These are phyloP conservation scores for Lentinula boryana DNA, from an alignment of 768 basidiomycete genomes.

Conservation along the genomic window DNA sequence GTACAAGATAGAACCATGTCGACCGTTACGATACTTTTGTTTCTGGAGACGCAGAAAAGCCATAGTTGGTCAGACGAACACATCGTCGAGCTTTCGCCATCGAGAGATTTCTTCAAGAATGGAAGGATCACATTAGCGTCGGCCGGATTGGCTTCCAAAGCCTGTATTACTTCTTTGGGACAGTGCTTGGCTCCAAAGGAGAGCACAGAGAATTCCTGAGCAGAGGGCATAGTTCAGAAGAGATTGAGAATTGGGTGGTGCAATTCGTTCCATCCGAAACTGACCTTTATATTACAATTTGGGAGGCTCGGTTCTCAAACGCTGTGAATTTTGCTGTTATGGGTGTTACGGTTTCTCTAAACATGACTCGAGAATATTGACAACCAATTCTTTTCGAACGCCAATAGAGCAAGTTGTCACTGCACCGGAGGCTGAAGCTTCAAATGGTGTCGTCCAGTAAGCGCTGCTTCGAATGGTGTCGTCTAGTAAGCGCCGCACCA, in stretches of 20 bases:
- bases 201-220: background rate
- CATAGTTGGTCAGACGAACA: conserved; percentile 22
- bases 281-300: too few species aligned
- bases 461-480: background rate
- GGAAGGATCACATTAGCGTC: conserved; percentile 22
- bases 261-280: too few species aligned
- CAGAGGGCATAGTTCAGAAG: background rate
- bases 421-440: background rate
- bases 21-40: conserved; percentile 17
- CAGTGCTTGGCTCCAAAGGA: background rate
- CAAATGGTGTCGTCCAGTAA: background rate
- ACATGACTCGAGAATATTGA: background rate
- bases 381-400: background rate
- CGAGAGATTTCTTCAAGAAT: conserved; percentile 9
- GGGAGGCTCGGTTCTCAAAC: background rate
- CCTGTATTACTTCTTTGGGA: background rate
- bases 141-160: conserved; percentile 15
- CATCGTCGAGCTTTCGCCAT: conserved; percentile 6
- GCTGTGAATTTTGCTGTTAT: background rate
- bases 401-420: too few species aligned
- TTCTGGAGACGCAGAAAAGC: conserved; percentile 23
- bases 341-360: background rate
- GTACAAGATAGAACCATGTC: conserved; percentile 59
- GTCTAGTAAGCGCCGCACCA: background rate
- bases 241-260: background rate